Percentiles rank a stretch among this genome's conserved stretches.
Conservation (phyloP, 2,329 filamentous ascomycete genomes). For the Ascomycota sp. region DNA sequence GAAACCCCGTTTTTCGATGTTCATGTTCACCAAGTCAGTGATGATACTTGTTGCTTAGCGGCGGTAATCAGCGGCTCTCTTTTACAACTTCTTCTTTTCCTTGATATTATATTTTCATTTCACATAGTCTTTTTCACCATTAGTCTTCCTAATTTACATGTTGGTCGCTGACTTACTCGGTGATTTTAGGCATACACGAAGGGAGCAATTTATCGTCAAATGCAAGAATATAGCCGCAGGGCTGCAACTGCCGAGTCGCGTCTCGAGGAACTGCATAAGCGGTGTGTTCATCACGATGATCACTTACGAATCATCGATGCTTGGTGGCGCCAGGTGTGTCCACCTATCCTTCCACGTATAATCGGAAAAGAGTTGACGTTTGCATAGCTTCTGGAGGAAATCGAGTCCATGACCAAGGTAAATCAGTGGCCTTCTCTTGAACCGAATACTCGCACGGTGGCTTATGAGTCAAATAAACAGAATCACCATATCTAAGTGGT, state of each 20-base stretch:
- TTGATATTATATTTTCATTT: slow-evolving; percentile 2
- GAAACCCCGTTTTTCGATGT: slow-evolving; percentile 11
- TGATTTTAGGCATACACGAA: slow-evolving; percentile 31
- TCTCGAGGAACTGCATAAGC: slow-evolving; percentile 61
- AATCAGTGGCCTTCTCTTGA: no score
- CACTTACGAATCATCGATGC: slow-evolving; percentile 77
- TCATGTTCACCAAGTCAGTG: slow-evolving; percentile 17
- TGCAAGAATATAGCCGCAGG: slow-evolving; percentile 94
- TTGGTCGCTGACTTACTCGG: no score
- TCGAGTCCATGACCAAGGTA: slow-evolving; percentile 37
- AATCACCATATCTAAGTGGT: slow-evolving; percentile 33
- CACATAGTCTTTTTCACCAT: no score
- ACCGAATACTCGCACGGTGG: no score
- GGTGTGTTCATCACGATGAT: slow-evolving; percentile 69
- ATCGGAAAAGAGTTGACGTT: slow-evolving; percentile 1
- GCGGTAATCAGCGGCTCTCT: slow-evolving; percentile 11
- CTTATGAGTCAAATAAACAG: no score
- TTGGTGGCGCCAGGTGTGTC: slow-evolving; percentile 79
- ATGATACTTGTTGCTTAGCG: slow-evolving; percentile 13
- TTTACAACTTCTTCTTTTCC: slow-evolving; percentile 2
- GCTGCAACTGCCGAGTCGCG: slow-evolving; percentile 63
- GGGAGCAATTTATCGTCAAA: slow-evolving; percentile 89
- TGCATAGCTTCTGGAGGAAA: slow-evolving; percentile 38
- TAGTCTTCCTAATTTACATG: no score
- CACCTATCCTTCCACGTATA: neutral